Evolutionary conservation across 139 green algal genomes (phyloP), one percentile per base, ranked within the genome.

Genomic region (Penium margaritaceum): DNA sequence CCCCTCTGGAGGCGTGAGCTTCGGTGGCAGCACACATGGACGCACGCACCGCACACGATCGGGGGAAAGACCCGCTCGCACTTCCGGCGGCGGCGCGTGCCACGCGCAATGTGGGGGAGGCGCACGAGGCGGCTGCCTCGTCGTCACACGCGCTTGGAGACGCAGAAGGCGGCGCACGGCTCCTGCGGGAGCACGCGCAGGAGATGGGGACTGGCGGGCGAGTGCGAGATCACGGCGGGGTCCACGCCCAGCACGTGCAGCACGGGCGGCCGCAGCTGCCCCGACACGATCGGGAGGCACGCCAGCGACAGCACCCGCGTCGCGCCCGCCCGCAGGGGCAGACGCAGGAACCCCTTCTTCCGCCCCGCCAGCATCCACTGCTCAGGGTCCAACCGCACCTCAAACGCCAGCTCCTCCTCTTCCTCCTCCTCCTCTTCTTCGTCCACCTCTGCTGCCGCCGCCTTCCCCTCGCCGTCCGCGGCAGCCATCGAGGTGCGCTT

Each of bases 301-400:
- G 63, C 33, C 19, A 77, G 15, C 21, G 35, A 36, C 19, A 77
- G 47, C 27, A 60, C 9, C 32, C n/a, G 29, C 21, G 15, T 21
- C 6, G 70, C 62, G 15, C 55, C 57, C n/a, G 30, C 24, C n/a
- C 19, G 12, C 44, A 32, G 17, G 5, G 38, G 32, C 34, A 77
- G 46, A 9, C n/a, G 34, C 32, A 77, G 37, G 19, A 58, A 61
- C 29, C 70, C 70, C 32, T 66, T 65, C 19, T 57, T n/a, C 24
- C 70, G 70, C 21, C 70, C 70, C 30, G 70, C 58, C 21, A 72
- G 24, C 44, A 77, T 77, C 70, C 70, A 77, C 27, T 77, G 58
- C 27, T 76, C 68, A 24, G 17, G 29, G 47, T 70, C 70, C 19
- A 41, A 24, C 68, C 62, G 63, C 68, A 76, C 68, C 51, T 76